These are phyloP conservation scores for Penicillium olsonii DNA, from an alignment of 2,329 filamentous ascomycete genomes.

Conservation along the genomic window DNA sequence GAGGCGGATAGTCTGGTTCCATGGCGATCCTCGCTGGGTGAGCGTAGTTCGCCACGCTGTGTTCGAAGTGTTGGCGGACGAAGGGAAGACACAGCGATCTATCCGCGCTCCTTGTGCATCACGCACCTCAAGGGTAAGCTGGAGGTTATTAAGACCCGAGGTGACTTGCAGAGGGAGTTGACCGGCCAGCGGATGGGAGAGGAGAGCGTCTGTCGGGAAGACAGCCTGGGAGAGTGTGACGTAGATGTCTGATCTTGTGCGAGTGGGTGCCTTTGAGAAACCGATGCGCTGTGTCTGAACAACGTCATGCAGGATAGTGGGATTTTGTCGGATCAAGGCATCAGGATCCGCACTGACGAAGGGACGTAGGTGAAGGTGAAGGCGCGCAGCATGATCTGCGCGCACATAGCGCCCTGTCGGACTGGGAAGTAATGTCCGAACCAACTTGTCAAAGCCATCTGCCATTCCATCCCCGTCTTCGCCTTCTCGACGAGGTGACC, in stretches of 20 bases:
- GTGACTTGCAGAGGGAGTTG: conserved; percentile 70
- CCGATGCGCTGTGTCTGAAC: conserved; percentile 84
- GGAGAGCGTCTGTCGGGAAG: conserved; percentile 66
- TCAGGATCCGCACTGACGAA: conserved; percentile 80
- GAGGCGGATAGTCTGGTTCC: conserved; percentile 86
- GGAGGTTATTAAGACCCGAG: conserved; percentile 71
- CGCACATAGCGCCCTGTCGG: conserved; percentile 73
- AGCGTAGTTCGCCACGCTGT: conserved; percentile 89
- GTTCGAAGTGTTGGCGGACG: conserved; percentile 74
- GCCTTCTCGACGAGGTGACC: conserved; percentile 62
- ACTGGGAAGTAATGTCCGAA: conserved; percentile 73
- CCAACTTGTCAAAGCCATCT: conserved; percentile 71
- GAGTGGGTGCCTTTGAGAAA: conserved; percentile 88
- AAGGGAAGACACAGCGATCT: conserved; percentile 82
- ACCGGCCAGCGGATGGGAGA: conserved; percentile 74
- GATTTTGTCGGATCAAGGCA: conserved; percentile 77
- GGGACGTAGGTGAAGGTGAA: conserved; percentile 76
- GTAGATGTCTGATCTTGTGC: conserved; percentile 91
- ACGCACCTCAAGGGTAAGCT: conserved; percentile 86
- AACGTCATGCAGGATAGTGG: conserved; percentile 81
- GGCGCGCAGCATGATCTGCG: conserved; percentile 69
- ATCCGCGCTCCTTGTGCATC: conserved; percentile 76
- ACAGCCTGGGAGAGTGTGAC: conserved; percentile 77
- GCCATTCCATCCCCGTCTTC: conserved; percentile 60
- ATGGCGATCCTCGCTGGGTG: conserved; percentile 74